Evolutionary conservation across 306 rosid species (phyloP).

Genomic region (Lagenaria siceraria): DNA sequence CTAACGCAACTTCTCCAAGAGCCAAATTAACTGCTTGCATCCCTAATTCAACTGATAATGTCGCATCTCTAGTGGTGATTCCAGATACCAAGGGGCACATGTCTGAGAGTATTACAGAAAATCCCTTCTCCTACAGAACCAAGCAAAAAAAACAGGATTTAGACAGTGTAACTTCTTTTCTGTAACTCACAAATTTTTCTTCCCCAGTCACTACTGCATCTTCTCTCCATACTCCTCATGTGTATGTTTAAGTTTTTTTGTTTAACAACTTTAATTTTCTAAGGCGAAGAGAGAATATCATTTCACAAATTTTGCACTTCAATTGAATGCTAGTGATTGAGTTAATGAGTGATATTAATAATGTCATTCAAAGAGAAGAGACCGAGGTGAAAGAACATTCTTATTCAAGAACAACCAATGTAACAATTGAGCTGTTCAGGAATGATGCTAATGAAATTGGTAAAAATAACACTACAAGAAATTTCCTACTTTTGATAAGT

Average conservation of each 20-base stretch:
- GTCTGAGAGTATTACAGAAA: slow-evolving; percentile 70
- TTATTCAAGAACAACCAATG: neutral
- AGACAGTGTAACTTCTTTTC: neutral
- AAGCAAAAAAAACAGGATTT: neutral
- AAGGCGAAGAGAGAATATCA: neutral
- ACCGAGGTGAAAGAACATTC: neutral
- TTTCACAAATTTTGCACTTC: neutral
- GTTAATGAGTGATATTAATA: neutral
- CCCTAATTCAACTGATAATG: slow-evolving; percentile 70
- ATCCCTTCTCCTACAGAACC: slow-evolving; percentile 28
- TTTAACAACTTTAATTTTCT: neutral
- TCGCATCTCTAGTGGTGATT: slow-evolving; percentile 67
- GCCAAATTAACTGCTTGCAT: slow-evolving; percentile 77
- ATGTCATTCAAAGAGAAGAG: neutral
- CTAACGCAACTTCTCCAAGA: slow-evolving; percentile 39
- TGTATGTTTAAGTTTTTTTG: neutral
- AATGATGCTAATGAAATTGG: neutral
- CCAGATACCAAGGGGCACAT: slow-evolving; percentile 93
- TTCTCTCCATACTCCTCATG: neutral
- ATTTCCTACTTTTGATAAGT: neutral
- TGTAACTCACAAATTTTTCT: neutral
- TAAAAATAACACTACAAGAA: neutral
- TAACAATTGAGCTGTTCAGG: neutral
- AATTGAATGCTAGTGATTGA: neutral
- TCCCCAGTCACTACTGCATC: neutral